Conservation (phyloP, 2,329 filamentous ascomycete species). For the Metarhizium album region DNA sequence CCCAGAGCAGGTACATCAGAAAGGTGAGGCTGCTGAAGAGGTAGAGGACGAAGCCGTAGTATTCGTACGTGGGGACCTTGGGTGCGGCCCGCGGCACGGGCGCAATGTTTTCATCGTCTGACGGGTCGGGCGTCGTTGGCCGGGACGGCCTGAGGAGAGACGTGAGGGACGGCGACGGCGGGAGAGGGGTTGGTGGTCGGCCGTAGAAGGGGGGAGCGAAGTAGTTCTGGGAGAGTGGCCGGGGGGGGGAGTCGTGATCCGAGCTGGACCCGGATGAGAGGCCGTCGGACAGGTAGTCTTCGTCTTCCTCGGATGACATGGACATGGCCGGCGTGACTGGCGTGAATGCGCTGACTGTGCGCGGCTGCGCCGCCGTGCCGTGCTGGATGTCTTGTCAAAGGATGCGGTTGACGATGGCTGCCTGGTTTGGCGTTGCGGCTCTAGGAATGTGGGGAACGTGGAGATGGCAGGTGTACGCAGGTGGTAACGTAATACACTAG, state of each 20-base stretch:
- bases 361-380: no score
- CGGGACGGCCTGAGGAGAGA: constrained; percentile 82
- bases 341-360: not conserved
- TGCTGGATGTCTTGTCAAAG: not conserved
- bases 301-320: constrained; percentile 24
- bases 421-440: not conserved
- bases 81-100: constrained; percentile 79
- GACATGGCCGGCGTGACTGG: constrained; percentile 17
- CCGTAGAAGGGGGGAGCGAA: constrained; percentile 89
- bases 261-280: constrained; percentile 18
- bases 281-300: constrained; percentile 25
- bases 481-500: no score
- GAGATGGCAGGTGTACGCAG: no score
- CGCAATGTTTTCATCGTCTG: constrained; percentile 77
- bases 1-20: constrained; percentile 64
- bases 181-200: constrained; percentile 85
- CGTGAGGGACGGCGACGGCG: constrained; percentile 84
- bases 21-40: constrained; percentile 78
- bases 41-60: constrained; percentile 97
- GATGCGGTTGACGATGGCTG: not conserved
- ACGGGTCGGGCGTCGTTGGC: constrained; percentile 88
- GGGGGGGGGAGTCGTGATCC: constrained; percentile 28
- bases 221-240: constrained; percentile 40
- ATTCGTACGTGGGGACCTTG: constrained; percentile 97
- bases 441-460: no score